Conservation (phyloP, 257 asterid species). For the Solanum stenotomum region DNA sequence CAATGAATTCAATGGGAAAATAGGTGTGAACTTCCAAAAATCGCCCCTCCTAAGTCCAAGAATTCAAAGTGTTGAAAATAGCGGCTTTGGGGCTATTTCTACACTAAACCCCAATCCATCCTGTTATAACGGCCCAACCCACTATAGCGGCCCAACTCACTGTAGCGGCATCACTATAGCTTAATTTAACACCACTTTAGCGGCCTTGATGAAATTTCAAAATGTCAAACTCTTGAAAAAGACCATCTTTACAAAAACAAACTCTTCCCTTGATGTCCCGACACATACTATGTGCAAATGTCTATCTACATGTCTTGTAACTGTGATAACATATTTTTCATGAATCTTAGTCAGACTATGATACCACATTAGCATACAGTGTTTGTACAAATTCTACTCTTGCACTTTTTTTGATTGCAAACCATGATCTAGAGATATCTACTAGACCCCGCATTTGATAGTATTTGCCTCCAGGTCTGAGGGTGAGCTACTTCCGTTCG, state of each 20-base stretch:
- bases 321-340: background rate
- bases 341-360: background rate
- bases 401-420: background rate
- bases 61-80: background rate
- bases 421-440: background rate
- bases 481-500: background rate
- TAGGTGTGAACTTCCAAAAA: background rate
- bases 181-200: background rate
- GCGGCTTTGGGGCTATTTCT: background rate
- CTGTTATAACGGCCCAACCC: background rate
- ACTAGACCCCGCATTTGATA: background rate
- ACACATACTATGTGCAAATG: background rate
- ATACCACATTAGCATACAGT: background rate
- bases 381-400: background rate
- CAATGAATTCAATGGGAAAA: background rate
- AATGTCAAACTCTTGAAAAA: background rate
- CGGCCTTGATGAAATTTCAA: background rate
- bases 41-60: background rate
- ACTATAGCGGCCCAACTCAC: fast-evolving
- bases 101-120: background rate
- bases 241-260: background rate
- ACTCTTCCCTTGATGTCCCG: background rate
- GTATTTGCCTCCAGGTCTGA: background rate
- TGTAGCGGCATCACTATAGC: too few relatives aligned
- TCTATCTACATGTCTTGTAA: background rate